Conservation (phyloP, 257 asterid species). For the Gardenia jasminoides region DNA sequence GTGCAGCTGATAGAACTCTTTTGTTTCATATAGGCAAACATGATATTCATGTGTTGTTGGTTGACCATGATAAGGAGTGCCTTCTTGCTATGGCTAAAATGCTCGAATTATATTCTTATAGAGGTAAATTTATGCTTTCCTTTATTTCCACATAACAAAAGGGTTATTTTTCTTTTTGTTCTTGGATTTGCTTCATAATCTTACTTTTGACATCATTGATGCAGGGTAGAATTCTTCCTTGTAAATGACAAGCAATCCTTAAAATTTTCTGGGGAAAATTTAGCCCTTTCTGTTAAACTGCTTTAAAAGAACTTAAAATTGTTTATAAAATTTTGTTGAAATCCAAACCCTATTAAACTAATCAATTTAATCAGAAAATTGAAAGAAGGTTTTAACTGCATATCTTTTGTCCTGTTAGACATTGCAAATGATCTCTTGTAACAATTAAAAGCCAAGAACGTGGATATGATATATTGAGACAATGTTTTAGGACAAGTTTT, state of each 20-base stretch:
- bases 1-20: not conserved
- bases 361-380: not conserved
- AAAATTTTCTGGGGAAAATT: not conserved
- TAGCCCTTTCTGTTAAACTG: not conserved
- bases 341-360: too few species aligned
- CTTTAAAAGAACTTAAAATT: not conserved
- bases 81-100: constrained; percentile 9
- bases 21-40: not conserved
- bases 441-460: too few species aligned
- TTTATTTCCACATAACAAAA: not conserved
- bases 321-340: too few species aligned
- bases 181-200: not conserved
- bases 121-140: constrained; percentile 1
- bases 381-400: too few species aligned
- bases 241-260: not conserved
- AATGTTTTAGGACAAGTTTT: too few species aligned
- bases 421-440: too few species aligned
- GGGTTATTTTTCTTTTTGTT: too few species aligned
- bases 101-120: constrained; percentile 12
- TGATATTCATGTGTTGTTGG: constrained; percentile 15
- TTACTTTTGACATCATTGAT: not conserved
- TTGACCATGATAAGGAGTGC: constrained; percentile 10
- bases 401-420: too few species aligned
- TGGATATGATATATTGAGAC: too few species aligned
- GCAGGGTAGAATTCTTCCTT: not conserved